Evolutionary conservation across 1,139 yeast genomes (phyloP).

Genomic region (Lodderomyces parapsilosis): DNA sequence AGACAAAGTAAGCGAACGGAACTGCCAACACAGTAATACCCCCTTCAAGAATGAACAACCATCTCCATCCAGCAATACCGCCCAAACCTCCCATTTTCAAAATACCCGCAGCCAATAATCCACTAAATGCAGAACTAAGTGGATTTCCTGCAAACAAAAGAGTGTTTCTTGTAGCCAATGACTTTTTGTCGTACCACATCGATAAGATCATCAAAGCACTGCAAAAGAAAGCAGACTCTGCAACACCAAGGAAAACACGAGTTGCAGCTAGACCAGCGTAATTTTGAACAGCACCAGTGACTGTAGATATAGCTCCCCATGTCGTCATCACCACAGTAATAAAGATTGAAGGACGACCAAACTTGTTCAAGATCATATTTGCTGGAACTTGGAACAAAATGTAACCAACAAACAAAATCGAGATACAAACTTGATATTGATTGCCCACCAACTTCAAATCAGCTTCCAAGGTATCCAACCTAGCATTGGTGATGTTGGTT

Average conservation of each 20-base stretch:
- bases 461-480: conserved; percentile 54
- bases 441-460: conserved; percentile 49
- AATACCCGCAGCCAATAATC: conserved; percentile 56
- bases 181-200: conserved; percentile 48
- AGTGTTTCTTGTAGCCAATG: conserved; percentile 53
- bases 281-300: conserved; percentile 28
- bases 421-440: conserved; percentile 55
- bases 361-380: conserved; percentile 45
- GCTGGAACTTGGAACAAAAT: conserved; percentile 61
- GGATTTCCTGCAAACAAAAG: conserved; percentile 63
- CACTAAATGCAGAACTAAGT: conserved; percentile 81
- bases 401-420: conserved; percentile 61
- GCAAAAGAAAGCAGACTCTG: conserved; percentile 60
- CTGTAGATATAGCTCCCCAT: conserved; percentile 55
- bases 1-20: conserved; percentile 55
- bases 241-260: conserved; percentile 42
- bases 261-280: conserved; percentile 34
- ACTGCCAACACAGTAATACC: conserved; percentile 61
- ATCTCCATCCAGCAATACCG: conserved; percentile 62
- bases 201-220: conserved; percentile 49
- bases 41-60: conserved; percentile 76
- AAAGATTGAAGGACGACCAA: conserved; percentile 51
- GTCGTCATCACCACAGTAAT: conserved; percentile 48
- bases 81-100: conserved; percentile 38
- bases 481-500: conserved; percentile 60